phyloP scores from a whole-genome alignment of 2,329 filamentous ascomycete genomes.

The Diaporthe helianthi region DNA sequence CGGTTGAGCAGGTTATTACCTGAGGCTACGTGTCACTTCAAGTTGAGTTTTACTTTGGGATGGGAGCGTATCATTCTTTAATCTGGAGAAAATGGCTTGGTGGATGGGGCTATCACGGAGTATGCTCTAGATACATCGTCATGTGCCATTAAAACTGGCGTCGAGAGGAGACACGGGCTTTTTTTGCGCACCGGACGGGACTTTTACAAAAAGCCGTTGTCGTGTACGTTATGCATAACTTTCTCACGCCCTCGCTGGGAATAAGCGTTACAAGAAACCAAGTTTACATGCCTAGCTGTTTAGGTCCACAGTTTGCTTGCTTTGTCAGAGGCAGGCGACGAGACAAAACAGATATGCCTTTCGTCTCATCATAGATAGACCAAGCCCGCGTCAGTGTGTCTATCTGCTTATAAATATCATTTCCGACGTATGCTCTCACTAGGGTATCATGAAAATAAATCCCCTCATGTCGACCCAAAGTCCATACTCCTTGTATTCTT shows the following conservation, averaged over 20 bases:
- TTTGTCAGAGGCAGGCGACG: not conserved
- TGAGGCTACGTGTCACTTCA: not conserved
- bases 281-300: not conserved
- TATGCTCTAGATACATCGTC: not conserved
- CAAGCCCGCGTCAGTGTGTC: not conserved
- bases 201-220: not conserved
- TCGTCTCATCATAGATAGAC: not conserved
- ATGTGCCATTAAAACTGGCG: not conserved
- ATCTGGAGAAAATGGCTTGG: not conserved
- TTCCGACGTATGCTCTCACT: not conserved
- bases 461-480: too few species aligned
- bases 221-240: not conserved
- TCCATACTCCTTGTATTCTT: not conserved
- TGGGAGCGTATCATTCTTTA: not conserved
- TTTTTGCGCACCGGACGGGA: not conserved
- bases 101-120: not conserved
- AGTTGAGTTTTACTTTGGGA: not conserved
- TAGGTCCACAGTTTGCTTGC: not conserved
- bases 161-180: too few species aligned
- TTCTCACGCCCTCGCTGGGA: not conserved
- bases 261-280: not conserved
- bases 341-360: not conserved
- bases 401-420: not conserved
- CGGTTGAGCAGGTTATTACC: not conserved
- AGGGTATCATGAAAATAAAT: constrained; percentile 29